Base-by-base conservation (phyloP, 225 moss, liverwort and hornwort species). In the Sphagnum tenellum region DNA sequence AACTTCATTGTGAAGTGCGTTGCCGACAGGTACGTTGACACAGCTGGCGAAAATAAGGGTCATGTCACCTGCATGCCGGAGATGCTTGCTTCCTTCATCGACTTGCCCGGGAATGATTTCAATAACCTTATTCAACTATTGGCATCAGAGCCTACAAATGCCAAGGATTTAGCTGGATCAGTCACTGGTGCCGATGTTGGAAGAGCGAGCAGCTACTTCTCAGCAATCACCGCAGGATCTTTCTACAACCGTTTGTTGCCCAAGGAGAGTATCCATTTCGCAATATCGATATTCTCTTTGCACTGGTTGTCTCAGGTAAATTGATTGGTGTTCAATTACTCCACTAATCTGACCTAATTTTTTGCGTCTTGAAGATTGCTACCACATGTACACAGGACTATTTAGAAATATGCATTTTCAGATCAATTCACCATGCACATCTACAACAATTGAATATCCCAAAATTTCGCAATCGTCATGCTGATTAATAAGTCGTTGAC, bases 301-400 rank as follows among this genome's bases (percentile, higher is more conserved):
- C 46, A 47, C 10, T 64, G 64, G 64, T 13, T 64, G 48, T 64
- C 64, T 49, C 8, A 64, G 64, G 64, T n/a, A n/a, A n/a, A n/a
- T 52, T 9, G 5, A 52, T 52, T 52, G n/a, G n/a, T n/a, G n/a
- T n/a, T n/a, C n/a, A n/a, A n/a, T n/a, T n/a, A n/a, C n/a, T n/a
- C n/a, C n/a, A 5, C 51, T 9, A 52, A 52, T 5, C 51, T 47
- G 3, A 12, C 47, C 12, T 12, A 29, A 48, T n/a, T n/a, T n/a
- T n/a, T n/a, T n/a, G n/a, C n/a, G 48, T 46, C 1, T 49, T 12
- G 7, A 52, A 52, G 51, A 52, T 52, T 52, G 5, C 5, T 7
- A 46, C 4, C 63, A 11, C 4, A 3, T 44, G 4, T 46, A 12
- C 7, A 12, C 44, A 4, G 7, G 47, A 48, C 29, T 63, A 12